phyloP scores from a whole-genome alignment of 176 grass and related monocot species.

The Ensete ventricosum region DNA sequence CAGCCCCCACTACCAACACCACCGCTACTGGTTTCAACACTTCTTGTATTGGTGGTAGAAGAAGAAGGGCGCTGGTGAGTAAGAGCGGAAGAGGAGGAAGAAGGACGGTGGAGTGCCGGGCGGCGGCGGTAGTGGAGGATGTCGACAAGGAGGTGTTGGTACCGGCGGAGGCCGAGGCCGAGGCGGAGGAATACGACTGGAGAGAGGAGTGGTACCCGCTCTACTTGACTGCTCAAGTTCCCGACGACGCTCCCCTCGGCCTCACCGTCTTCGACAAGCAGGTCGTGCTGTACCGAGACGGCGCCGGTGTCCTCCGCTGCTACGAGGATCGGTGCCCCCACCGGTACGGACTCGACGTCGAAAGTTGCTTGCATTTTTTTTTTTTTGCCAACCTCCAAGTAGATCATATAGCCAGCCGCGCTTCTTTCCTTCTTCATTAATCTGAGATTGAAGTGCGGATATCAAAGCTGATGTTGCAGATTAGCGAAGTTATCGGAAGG shows the following conservation, averaged over 20 bases:
- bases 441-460: too few species aligned
- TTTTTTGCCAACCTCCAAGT: too few species aligned
- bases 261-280: slow-evolving; percentile 85
- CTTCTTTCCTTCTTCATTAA: too few species aligned
- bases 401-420: too few species aligned
- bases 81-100: neutral
- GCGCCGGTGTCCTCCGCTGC: slow-evolving; percentile 56
- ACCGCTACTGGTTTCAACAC: neutral
- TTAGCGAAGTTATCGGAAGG: slow-evolving; percentile 87
- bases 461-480: slow-evolving; percentile 22
- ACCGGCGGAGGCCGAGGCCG: slow-evolving; percentile 37
- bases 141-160: slow-evolving; percentile 47
- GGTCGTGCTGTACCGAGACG: slow-evolving; percentile 75
- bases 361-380: too few species aligned
- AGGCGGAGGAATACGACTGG: slow-evolving; percentile 54
- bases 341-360: slow-evolving; percentile 27
- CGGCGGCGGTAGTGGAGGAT: slow-evolving; percentile 42
- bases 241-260: slow-evolving; percentile 65
- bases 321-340: slow-evolving; percentile 84
- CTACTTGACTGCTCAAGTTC: slow-evolving; percentile 63
- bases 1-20: neutral
- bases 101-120: slow-evolving; percentile 10
- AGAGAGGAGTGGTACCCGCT: slow-evolving; percentile 96
- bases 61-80: neutral
- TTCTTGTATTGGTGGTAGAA: too few species aligned